Conservation (phyloP, 768 basidiomycete species). For the Gautieria morchelliformis region DNA sequence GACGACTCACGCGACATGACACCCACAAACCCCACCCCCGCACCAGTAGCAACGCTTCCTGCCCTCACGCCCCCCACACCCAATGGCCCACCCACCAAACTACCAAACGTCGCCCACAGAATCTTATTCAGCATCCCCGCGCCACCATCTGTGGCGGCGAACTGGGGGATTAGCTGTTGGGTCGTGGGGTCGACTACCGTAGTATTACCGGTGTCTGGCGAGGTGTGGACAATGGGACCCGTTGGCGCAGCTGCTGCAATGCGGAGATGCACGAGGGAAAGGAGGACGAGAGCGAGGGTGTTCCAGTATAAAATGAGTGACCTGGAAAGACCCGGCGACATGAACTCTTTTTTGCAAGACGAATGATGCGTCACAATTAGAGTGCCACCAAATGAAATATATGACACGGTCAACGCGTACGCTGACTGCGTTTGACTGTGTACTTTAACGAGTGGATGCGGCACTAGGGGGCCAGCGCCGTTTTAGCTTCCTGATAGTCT, state of each 20-base stretch:
- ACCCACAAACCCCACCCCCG: conserved; percentile 41
- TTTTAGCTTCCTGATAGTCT: too few species aligned
- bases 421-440: background rate
- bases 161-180: conserved; percentile 38
- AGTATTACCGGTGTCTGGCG: conserved; percentile 23
- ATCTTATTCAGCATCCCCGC: conserved; percentile 39
- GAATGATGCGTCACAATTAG: background rate
- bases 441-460: too few species aligned
- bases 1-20: conserved; percentile 21
- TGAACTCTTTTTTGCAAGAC: too few species aligned
- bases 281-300: background rate
- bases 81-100: conserved; percentile 44
- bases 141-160: conserved; percentile 47
- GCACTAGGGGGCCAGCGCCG: too few species aligned
- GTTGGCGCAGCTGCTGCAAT: background rate
- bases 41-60: conserved; percentile 46
- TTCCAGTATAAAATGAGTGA: background rate
- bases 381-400: background rate
- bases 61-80: conserved; percentile 47
- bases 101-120: conserved; percentile 48
- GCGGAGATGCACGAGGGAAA: too few species aligned
- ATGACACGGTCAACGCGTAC: background rate
- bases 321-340: background rate
- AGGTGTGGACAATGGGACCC: background rate
- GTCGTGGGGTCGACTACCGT: conserved; percentile 38